Evolutionary conservation across 2,329 filamentous ascomycete species (phyloP).

Genomic region (Coniochaeta prunicola): DNA sequence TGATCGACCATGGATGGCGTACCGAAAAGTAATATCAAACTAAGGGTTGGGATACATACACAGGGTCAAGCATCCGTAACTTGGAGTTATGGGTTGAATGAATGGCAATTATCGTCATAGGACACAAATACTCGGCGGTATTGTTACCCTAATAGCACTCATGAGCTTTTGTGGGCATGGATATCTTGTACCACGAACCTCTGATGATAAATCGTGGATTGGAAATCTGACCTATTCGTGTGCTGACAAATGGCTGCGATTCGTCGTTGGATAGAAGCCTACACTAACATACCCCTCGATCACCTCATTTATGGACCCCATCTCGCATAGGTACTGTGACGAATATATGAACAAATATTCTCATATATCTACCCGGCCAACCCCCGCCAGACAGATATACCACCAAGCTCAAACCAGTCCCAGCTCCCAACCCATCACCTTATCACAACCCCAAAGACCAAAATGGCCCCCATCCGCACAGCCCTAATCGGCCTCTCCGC

Average conservation of each 20-base stretch:
- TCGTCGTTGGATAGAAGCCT: background rate
- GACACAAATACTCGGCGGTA: background rate
- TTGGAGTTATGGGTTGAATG: background rate
- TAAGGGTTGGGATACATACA: too few species aligned
- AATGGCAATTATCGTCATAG: background rate
- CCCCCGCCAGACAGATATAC: too few species aligned
- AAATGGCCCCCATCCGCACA: slow-evolving; percentile 44
- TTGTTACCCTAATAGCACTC: background rate
- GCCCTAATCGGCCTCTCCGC: slow-evolving; percentile 53
- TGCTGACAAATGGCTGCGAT: background rate
- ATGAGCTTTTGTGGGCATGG: background rate
- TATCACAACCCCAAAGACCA: background rate
- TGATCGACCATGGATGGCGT: background rate
- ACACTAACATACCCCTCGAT: background rate
- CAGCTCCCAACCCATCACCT: background rate
- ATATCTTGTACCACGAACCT: background rate
- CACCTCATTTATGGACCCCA: background rate
- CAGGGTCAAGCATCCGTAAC: background rate
- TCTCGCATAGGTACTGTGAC: background rate
- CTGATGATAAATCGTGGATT: background rate
- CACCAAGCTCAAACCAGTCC: too few species aligned
- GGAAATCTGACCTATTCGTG: background rate
- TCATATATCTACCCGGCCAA: background rate
- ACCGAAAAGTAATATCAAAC: too few species aligned
- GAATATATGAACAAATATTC: background rate